Evolutionary conservation across 768 basidiomycete genomes (phyloP).

Genomic region (Collybia nuda): DNA sequence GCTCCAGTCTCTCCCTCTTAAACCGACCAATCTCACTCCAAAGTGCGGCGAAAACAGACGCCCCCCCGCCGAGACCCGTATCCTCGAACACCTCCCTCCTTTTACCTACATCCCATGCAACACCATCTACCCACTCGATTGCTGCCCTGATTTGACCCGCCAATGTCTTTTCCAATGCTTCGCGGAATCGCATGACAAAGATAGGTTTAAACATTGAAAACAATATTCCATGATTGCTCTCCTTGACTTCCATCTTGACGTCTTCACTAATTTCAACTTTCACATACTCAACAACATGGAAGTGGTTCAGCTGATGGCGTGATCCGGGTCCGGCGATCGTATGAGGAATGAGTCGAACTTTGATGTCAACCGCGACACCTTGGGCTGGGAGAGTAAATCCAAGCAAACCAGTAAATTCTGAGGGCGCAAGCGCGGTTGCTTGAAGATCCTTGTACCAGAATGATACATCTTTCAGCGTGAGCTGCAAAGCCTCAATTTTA

Average conservation of each 20-base stretch:
- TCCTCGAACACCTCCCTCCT: conserved; percentile 67
- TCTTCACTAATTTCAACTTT: conserved; percentile 57
- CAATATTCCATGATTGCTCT: conserved; percentile 65
- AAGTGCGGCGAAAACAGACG: conserved; percentile 51
- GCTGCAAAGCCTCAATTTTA: conserved; percentile 62
- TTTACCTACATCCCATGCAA: conserved; percentile 58
- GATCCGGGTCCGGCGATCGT: conserved; percentile 35
- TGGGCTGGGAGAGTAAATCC: conserved; percentile 62
- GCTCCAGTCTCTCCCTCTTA: conserved; percentile 31
- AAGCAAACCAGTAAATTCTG: conserved; percentile 61
- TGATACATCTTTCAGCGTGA: conserved; percentile 62
- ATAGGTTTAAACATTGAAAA: conserved; percentile 64
- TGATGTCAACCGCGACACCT: conserved; percentile 69
- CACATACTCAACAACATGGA: conserved; percentile 58
- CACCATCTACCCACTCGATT: conserved; percentile 53
- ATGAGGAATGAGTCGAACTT: conserved; percentile 61
- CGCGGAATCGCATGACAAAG: conserved; percentile 52
- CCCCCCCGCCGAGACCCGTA: conserved; percentile 48
- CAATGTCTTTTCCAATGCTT: conserved; percentile 60
- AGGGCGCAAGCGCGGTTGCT: conserved; percentile 47
- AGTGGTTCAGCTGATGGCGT: conserved; percentile 45
- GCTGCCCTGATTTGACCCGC: conserved; percentile 50
- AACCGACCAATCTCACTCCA: conserved; percentile 72
- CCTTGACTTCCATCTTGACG: conserved; percentile 49
- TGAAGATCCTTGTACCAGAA: conserved; percentile 73